A percentile compares a stretch with the other conserved stretches of the same genome.
Conservation (phyloP, 2,329 filamentous ascomycete genomes). For the Calonectria fujianensis region DNA sequence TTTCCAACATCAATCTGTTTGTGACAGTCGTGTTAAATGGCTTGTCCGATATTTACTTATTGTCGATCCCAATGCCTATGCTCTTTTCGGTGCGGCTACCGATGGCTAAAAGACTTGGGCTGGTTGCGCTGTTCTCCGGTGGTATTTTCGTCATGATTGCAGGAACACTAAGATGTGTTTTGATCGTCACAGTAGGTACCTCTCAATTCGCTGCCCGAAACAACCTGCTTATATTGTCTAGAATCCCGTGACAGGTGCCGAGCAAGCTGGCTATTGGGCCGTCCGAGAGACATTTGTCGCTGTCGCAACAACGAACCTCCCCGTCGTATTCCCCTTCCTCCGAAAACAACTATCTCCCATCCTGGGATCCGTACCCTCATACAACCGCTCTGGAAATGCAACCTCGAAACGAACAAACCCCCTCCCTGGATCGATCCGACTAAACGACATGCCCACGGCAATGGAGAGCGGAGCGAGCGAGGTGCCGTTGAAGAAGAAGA, state of each 20-base stretch:
- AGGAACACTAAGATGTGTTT: slow-evolving; percentile 59
- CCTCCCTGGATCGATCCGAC: slow-evolving; percentile 41
- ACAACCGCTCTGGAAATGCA: slow-evolving; percentile 17
- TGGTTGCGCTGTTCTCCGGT: slow-evolving; percentile 59
- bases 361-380: slow-evolving; percentile 35
- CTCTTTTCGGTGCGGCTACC: slow-evolving; percentile 59
- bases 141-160: slow-evolving; percentile 61
- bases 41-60: slow-evolving; percentile 72
- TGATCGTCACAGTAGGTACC: slow-evolving; percentile 58
- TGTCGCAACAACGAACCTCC: slow-evolving; percentile 61
- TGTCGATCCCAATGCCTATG: slow-evolving; percentile 73
- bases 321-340: slow-evolving; percentile 64
- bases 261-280: slow-evolving; percentile 60
- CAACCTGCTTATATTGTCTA: slow-evolving; percentile 41
- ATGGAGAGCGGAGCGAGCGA: slow-evolving; percentile 16
- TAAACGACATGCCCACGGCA: slow-evolving; percentile 35
- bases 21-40: slow-evolving; percentile 70
- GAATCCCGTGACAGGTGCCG: slow-evolving; percentile 60
- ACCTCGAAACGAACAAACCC: slow-evolving; percentile 42
- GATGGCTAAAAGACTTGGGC: slow-evolving; percentile 58
- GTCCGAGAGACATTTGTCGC: slow-evolving; percentile 63
- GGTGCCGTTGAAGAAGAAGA: slow-evolving; percentile 20
- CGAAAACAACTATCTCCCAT: slow-evolving; percentile 39
- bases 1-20: slow-evolving; percentile 69
- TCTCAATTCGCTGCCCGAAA: background rate